phyloP scores from a whole-genome alignment of 2,329 filamentous ascomycete species.

The Botrytis hyacinthi region DNA sequence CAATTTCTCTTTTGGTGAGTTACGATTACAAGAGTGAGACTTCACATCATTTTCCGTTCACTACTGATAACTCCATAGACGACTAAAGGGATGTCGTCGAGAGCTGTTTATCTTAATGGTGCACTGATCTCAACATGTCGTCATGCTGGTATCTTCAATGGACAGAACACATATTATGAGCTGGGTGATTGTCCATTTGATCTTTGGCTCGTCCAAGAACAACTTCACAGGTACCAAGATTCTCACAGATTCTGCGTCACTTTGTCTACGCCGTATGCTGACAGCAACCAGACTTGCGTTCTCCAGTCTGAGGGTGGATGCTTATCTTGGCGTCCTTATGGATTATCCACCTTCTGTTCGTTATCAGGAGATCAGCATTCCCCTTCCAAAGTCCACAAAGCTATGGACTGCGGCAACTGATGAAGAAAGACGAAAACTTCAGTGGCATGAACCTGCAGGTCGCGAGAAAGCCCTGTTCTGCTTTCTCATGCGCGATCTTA shows the following conservation, averaged over 20 bases:
- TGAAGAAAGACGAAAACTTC: slow-evolving; percentile 12
- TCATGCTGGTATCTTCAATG: slow-evolving; percentile 12
- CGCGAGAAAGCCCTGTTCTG: slow-evolving; percentile 18
- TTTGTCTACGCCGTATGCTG: not conserved
- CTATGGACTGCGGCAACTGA: slow-evolving; percentile 6
- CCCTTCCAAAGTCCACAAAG: slow-evolving; percentile 5
- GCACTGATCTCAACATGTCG: slow-evolving; percentile 8
- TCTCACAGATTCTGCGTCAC: too few species aligned
- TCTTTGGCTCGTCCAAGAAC: slow-evolving; percentile 8
- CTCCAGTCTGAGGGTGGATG: slow-evolving; percentile 7
- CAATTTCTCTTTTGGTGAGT: slow-evolving; percentile 8
- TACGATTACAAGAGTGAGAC: too few species aligned
- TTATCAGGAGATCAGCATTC: slow-evolving; percentile 18
- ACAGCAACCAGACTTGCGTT: not conserved
- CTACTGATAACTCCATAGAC: not conserved
- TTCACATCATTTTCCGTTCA: not conserved
- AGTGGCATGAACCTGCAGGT: slow-evolving; percentile 13
- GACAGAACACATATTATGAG: slow-evolving; percentile 17
- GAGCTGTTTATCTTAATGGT: slow-evolving; percentile 14
- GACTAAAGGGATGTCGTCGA: not conserved
- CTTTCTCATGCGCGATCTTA: slow-evolving; percentile 11
- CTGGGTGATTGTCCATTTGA: slow-evolving; percentile 14
- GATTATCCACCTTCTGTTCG: slow-evolving; percentile 11
- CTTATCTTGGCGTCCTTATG: slow-evolving; percentile 11
- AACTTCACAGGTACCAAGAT: not conserved